phyloP scores from a whole-genome alignment of 2,329 filamentous ascomycete species.

The Ilyonectria sp. region DNA sequence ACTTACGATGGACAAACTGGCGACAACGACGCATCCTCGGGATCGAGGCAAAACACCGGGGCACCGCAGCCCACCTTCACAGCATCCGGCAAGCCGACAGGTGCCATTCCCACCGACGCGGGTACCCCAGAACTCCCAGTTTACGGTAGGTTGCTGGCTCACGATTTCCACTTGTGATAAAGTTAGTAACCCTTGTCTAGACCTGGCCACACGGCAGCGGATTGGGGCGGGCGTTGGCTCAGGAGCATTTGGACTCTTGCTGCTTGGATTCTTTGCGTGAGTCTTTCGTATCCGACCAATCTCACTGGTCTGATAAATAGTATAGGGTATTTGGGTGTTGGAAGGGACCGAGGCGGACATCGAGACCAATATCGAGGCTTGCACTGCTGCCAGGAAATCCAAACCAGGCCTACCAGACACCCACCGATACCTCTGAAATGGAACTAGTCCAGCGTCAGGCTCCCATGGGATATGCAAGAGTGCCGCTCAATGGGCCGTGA shows the following conservation, averaged over 20 bases:
- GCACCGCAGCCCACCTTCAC: no score
- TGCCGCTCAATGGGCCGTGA: background rate
- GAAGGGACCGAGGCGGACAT: conserved; percentile 8
- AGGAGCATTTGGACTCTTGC: conserved; percentile 19
- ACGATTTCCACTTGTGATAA: background rate
- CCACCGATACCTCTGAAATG: no score
- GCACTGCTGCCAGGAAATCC: background rate
- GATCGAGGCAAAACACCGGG: no score
- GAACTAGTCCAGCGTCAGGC: background rate
- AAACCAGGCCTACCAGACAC: no score
- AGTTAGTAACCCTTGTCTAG: background rate
- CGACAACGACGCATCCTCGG: no score
- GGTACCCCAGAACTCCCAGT: background rate
- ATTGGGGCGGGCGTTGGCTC: conserved; percentile 31
- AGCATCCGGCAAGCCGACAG: background rate
- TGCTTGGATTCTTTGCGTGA: conserved; percentile 34
- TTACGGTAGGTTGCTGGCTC: background rate
- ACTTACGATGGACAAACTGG: no score
- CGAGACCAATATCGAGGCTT: background rate
- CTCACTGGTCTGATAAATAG: conserved; percentile 11
- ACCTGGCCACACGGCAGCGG: conserved; percentile 30
- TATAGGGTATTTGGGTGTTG: conserved; percentile 33
- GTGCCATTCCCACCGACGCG: background rate
- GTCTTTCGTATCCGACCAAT: background rate
- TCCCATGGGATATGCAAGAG: background rate